Percentiles rank a stretch among this genome's conserved stretches.
Conservation (phyloP, 2,329 filamentous ascomycete species). For the Sporothrix brunneoviolacea region DNA sequence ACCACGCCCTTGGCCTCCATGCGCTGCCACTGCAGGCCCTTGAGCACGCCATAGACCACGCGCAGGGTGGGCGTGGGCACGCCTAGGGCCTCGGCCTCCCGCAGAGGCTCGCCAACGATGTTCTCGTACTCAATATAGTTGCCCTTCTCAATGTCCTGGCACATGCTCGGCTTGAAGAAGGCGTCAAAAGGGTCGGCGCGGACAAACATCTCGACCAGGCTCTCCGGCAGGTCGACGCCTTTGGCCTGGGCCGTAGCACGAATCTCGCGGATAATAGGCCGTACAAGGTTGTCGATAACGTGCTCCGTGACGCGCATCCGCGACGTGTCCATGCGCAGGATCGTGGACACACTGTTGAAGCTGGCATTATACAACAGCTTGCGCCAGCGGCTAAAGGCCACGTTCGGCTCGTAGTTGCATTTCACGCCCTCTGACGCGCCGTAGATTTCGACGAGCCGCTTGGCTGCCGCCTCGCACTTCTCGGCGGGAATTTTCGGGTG, state of each 20-base stretch:
- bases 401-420: conserved; percentile 48
- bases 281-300: conserved; percentile 30
- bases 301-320: conserved; percentile 9
- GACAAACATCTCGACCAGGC: conserved; percentile 37
- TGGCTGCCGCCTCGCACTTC: not conserved
- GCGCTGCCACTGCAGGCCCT: no score
- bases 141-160: no score
- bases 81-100: no score
- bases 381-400: conserved; percentile 12
- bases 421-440: conserved; percentile 72
- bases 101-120: no score
- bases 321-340: conserved; percentile 13
- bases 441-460: conserved; percentile 37
- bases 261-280: conserved; percentile 48
- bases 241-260: conserved; percentile 35
- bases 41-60: no score
- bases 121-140: no score
- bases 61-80: no score
- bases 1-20: no score
- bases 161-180: no score
- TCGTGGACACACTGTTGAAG: conserved; percentile 13
- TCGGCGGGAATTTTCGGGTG: not conserved
- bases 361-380: conserved; percentile 16
- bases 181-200: no score
- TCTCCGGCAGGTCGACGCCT: conserved; percentile 36